Evolutionary conservation across 371 early-diverging fungal species (phyloP).

Genomic region (Lichtheimia ornata): DNA sequence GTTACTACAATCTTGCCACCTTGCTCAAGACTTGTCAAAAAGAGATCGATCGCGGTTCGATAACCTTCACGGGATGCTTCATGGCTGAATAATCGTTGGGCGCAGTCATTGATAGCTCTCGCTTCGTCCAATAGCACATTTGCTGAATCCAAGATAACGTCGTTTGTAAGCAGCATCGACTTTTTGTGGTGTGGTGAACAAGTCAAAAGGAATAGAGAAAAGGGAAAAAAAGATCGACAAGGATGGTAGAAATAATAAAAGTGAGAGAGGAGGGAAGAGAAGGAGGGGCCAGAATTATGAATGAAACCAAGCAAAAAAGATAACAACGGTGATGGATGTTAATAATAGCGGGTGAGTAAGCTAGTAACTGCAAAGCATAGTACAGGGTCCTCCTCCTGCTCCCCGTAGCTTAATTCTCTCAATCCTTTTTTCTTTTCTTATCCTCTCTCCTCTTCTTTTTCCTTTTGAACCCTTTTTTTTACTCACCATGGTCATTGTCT

Average conservation of each 20-base stretch:
- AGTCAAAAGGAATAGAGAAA: background rate
- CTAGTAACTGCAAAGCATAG: background rate
- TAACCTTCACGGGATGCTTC: slow-evolving; percentile 32
- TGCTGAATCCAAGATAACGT: slow-evolving; percentile 15
- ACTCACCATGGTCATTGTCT: too few species aligned
- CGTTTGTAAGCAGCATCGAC: slow-evolving; percentile 1
- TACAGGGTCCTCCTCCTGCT: background rate
- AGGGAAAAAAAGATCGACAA: background rate
- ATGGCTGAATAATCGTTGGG: slow-evolving; percentile 30
- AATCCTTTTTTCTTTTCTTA: background rate
- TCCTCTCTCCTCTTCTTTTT: background rate
- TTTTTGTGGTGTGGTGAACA: background rate
- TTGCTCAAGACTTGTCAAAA: slow-evolving; percentile 34
- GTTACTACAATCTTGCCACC: slow-evolving; percentile 64
- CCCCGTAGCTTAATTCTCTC: background rate
- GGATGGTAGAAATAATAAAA: background rate
- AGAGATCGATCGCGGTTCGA: slow-evolving; percentile 38
- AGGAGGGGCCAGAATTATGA: background rate
- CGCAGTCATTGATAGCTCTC: slow-evolving; percentile 32
- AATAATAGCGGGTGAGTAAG: slow-evolving; percentile 1
- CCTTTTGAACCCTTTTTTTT: too few species aligned
- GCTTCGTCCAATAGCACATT: slow-evolving; percentile 33
- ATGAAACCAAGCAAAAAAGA: background rate
- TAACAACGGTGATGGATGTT: background rate
- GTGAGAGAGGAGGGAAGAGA: background rate